phyloP scores from a whole-genome alignment of 1,284 basidiomycete species.

The Moesziomyces aphidis region DNA sequence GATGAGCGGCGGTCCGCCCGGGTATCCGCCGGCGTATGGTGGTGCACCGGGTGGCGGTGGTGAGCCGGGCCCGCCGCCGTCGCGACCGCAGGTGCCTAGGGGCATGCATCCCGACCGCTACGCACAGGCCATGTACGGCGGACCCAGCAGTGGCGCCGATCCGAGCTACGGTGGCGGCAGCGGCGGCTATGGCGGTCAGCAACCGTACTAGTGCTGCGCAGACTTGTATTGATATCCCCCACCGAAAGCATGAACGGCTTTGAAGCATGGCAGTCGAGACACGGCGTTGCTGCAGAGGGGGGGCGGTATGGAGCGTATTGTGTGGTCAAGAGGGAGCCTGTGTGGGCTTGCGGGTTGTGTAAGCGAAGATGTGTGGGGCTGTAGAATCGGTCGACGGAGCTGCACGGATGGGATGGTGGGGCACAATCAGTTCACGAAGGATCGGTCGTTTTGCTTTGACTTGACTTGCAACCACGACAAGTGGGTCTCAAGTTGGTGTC shows the following conservation, averaged over 20 bases:
- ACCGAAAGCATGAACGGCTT: not conserved
- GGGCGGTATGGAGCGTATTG: too few species aligned
- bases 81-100: constrained; percentile 41
- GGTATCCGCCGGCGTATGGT: constrained; percentile 28
- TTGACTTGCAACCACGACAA: too few species aligned
- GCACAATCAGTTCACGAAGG: too few species aligned
- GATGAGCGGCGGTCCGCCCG: constrained; percentile 30
- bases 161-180: constrained; percentile 13
- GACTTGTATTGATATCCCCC: constrained; percentile 10
- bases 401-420: too few species aligned
- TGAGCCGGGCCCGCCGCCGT: constrained; percentile 35
- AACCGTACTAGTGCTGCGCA: not conserved
- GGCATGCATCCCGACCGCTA: constrained; percentile 58
- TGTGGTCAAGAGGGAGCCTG: too few species aligned
- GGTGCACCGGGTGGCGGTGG: constrained; percentile 6
- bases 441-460: too few species aligned
- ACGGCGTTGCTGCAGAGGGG: too few species aligned
- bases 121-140: constrained; percentile 45
- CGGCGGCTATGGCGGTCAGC: constrained; percentile 14
- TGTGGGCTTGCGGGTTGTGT: too few species aligned
- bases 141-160: constrained; percentile 9
- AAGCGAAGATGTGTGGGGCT: too few species aligned
- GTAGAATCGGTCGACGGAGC: too few species aligned
- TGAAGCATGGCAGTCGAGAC: too few species aligned
- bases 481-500: too few species aligned